phyloP scores from a whole-genome alignment of 108 stramenopile species.

The Phaeodactylum tricornutum region DNA sequence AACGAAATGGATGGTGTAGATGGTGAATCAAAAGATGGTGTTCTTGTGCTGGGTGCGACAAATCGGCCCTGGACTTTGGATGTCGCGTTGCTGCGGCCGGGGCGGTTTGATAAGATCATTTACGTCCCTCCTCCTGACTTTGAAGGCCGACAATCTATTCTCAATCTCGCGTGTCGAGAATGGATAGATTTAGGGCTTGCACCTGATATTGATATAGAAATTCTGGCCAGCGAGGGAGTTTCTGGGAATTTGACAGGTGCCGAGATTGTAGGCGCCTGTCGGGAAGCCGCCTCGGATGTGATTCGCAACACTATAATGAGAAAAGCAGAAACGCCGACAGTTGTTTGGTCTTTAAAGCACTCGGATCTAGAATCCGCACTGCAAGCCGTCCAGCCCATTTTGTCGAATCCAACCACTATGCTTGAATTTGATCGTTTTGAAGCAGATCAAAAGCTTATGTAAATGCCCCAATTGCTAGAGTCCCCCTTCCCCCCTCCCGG shows the following conservation, averaged over 20 bases:
- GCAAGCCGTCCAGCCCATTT: neutral
- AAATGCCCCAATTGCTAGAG: neutral
- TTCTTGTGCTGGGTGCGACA: slow-evolving; percentile 80
- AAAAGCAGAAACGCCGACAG: neutral
- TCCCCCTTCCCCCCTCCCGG: neutral
- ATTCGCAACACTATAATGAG: slow-evolving; percentile 19
- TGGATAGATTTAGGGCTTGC: slow-evolving; percentile 12
- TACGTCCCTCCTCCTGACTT: slow-evolving; percentile 91
- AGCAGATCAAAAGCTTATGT: neutral
- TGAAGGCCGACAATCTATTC: slow-evolving; percentile 76
- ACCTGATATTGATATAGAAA: slow-evolving; percentile 24
- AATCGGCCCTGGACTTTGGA: slow-evolving; percentile 82
- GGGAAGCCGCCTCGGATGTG: slow-evolving; percentile 47
- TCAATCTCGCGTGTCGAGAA: slow-evolving; percentile 59
- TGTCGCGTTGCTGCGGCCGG: slow-evolving; percentile 64
- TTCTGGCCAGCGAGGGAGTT: slow-evolving; percentile 40
- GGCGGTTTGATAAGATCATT: slow-evolving; percentile 74
- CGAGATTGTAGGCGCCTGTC: slow-evolving; percentile 75
- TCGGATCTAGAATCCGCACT: neutral
- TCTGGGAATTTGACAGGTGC: slow-evolving; percentile 75
- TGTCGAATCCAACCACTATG: neutral
- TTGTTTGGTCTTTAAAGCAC: neutral
- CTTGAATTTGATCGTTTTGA: neutral
- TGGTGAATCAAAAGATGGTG: slow-evolving; percentile 58
- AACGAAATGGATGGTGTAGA: slow-evolving; percentile 98